Evolutionary conservation across 1,139 yeast species (phyloP).

Genomic region (Diutina mesorugosa): DNA sequence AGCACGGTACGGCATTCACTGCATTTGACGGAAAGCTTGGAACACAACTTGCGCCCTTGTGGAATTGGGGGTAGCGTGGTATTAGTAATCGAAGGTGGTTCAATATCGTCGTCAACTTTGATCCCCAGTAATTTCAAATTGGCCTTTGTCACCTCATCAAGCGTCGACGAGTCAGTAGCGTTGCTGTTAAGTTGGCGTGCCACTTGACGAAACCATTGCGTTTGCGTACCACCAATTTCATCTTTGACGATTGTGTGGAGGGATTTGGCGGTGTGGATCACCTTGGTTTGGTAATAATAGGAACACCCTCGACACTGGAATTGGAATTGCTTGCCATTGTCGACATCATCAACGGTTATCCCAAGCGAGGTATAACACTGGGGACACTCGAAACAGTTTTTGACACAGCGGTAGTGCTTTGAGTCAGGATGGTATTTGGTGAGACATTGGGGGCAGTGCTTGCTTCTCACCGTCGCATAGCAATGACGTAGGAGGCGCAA

Average conservation of each 20-base stretch:
- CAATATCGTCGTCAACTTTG: background rate
- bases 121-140: background rate
- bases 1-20: background rate
- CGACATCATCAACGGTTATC: slow-evolving; percentile 14
- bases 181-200: background rate
- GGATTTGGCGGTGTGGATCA: slow-evolving; percentile 23
- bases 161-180: background rate
- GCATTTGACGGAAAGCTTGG: background rate
- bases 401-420: slow-evolving; percentile 14
- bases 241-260: slow-evolving; percentile 16
- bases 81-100: background rate
- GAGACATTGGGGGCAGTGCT: slow-evolving; percentile 27
- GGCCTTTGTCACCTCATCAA: background rate
- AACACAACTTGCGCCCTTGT: background rate
- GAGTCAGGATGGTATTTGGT: slow-evolving; percentile 16
- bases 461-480: slow-evolving; percentile 12
- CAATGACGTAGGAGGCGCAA: slow-evolving; percentile 18
- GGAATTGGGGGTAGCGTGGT: background rate
- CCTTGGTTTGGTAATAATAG: slow-evolving; percentile 15
- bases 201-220: background rate
- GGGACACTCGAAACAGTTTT: slow-evolving; percentile 31
- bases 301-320: slow-evolving; percentile 22
- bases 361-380: slow-evolving; percentile 16
- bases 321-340: slow-evolving; percentile 19
- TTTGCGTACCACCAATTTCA: slow-evolving; percentile 5